Evolutionary conservation across 805 yeast species (phyloP).

Genomic region (Blastobotrys mokoenaii): DNA sequence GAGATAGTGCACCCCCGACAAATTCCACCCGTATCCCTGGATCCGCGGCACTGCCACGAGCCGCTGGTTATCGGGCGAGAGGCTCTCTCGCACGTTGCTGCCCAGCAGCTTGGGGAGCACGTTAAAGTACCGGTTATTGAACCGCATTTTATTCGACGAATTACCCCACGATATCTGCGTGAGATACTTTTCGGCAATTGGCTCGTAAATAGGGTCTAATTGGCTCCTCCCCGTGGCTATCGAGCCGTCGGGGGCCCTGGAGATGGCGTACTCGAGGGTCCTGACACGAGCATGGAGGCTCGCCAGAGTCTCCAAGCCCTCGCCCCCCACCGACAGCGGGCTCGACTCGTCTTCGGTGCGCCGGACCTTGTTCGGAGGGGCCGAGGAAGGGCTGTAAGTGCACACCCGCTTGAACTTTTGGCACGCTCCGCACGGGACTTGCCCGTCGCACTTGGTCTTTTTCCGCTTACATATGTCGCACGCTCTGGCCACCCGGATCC

Average conservation of each 20-base stretch:
- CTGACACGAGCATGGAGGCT: background rate
- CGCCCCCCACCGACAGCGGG: background rate
- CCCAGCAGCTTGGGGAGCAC: slow-evolving; percentile 15
- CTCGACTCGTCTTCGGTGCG: background rate
- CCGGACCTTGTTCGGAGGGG: background rate
- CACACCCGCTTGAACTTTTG: slow-evolving; percentile 26
- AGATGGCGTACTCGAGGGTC: background rate
- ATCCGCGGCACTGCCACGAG: slow-evolving; percentile 40
- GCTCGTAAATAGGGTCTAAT: too few relatives aligned
- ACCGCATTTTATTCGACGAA: background rate
- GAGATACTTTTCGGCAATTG: too few relatives aligned
- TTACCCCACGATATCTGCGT: background rate
- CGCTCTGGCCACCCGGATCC: slow-evolving; percentile 38
- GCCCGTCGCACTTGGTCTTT: slow-evolving; percentile 51
- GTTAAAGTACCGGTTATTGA: slow-evolving; percentile 10
- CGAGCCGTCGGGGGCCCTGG: too few relatives aligned
- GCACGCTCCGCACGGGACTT: slow-evolving; percentile 43
- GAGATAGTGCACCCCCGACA: slow-evolving; percentile 49
- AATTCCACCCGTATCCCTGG: slow-evolving; percentile 61
- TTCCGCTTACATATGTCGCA: slow-evolving; percentile 49
- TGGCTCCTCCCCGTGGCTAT: too few relatives aligned
- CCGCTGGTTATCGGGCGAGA: slow-evolving; percentile 14
- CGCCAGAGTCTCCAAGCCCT: background rate
- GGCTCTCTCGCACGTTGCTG: slow-evolving; percentile 7
- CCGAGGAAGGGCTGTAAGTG: slow-evolving; percentile 7